A percentile compares a stretch with the other conserved stretches of the same genome.
Conservation (phyloP, 192 early-diverging fungal species). For the Backusella mclennaniae region DNA sequence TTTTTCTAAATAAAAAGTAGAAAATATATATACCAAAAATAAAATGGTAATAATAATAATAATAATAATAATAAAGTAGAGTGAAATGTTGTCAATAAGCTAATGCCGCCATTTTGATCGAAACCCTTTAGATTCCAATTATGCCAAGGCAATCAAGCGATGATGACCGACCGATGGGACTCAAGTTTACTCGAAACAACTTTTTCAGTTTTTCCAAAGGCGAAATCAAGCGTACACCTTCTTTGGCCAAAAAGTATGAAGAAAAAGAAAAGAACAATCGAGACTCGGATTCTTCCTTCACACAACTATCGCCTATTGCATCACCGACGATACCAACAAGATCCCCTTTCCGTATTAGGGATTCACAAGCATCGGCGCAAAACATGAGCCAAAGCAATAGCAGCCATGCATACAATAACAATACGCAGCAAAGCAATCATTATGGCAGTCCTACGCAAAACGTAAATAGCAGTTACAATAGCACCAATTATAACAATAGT, state of each 20-base stretch:
- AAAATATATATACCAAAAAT: neutral
- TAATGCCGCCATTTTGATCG: neutral
- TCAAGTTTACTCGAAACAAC: slow-evolving; percentile 15
- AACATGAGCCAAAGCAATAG: neutral
- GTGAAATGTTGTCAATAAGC: neutral
- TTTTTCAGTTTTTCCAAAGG: slow-evolving; percentile 10
- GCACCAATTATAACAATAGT: neutral
- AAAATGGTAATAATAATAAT: no score
- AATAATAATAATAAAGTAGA: neutral
- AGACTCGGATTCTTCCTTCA: neutral
- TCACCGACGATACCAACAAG: slow-evolving; percentile 11
- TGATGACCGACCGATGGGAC: slow-evolving; percentile 15
- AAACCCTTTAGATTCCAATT: neutral
- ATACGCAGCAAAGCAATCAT: neutral
- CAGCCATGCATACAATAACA: neutral
- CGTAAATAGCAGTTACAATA: neutral
- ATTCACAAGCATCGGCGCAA: slow-evolving; percentile 7
- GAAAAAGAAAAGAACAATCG: neutral
- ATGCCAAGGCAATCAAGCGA: slow-evolving; percentile 11
- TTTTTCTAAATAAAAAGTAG: neutral
- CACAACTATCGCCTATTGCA: neutral
- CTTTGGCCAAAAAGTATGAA: neutral
- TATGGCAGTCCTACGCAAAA: neutral
- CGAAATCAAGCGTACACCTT: neutral
- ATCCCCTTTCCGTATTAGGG: slow-evolving; percentile 15